Percentiles rank a stretch among this genome's conserved stretches.
These are phyloP conservation scores for Bruguiera hainesii DNA, from an alignment of 441 rosid species.

Conservation along the genomic window DNA sequence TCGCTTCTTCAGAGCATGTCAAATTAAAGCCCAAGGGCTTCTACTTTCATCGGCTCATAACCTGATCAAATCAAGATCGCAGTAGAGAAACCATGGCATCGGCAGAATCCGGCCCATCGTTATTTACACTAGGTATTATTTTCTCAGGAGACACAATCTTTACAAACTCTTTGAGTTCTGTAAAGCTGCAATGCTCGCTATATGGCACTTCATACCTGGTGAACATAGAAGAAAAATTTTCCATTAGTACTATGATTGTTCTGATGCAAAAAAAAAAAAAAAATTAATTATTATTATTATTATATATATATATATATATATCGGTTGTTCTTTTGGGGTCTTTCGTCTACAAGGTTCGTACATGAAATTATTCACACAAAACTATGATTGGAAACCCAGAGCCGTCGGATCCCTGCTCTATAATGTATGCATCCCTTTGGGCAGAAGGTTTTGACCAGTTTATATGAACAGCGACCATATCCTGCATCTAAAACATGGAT, in stretches of 20 bases:
- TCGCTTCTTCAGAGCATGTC: neutral
- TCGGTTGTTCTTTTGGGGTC: no score
- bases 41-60: neutral
- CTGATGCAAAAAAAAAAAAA: no score
- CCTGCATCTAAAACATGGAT: no score
- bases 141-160: constrained; percentile 61
- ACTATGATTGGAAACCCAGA: no score
- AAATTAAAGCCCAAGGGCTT: neutral
- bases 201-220: constrained; percentile 94
- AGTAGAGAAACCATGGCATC: constrained; percentile 73
- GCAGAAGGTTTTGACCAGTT: no score
- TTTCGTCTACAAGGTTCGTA: no score
- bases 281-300: no score
- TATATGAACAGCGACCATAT: no score
- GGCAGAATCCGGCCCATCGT: constrained; percentile 71
- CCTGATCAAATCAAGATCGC: constrained; percentile 30
- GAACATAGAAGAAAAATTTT: neutral
- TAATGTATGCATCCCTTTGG: no score
- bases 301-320: no score
- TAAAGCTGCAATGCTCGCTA: constrained; percentile 89
- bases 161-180: constrained; percentile 82
- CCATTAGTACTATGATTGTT: neutral
- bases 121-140: constrained; percentile 85
- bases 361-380: no score
- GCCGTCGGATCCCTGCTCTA: no score